Evolutionary conservation across 2,329 filamentous ascomycete species (phyloP), one percentile per base, ranked within the genome.

Genomic region (Zymoseptoria ardabiliae): DNA sequence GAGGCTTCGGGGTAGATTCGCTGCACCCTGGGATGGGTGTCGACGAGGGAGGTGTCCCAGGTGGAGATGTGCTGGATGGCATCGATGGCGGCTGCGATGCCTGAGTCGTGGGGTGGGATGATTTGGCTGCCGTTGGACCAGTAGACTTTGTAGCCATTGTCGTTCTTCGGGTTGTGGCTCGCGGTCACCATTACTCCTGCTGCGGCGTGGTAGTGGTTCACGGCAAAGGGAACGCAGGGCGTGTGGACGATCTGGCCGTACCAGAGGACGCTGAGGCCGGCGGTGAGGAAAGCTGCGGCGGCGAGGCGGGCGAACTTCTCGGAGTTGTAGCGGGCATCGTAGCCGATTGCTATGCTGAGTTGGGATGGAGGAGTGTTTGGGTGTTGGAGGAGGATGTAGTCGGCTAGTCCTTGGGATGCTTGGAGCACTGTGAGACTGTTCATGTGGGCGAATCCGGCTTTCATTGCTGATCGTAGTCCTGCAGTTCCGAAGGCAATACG

Each of bases 81-180:
- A 45, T 78, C 72, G 54, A 87, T 87, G 2, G 79, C 78, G 41
- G 74, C 73, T 4, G 83, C 80, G 58, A 87, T 87, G 28, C 81
- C 80, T 20, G 68, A 74, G 64, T 87, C 85, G 62, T 83, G 80
- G 3, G 85, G 85, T 9, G 83, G 79, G 56, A 86, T 85, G 63
- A 87, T 87, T 69, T 87, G 85, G 66, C 82, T 85, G 2, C 84
- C 85, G 67, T 86, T 86, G 17, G 75, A 76, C 76, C 82, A 85
- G 73, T 87, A 87, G 8, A 87, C 85, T 73, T 87, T 87, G 73
- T 87, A 87, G 20, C 85, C 85, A 68, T 87, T 87, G 68, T 87
- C 84, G 65, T 81, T 76, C 52, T 82, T 80, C 13, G 84, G 84
- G 65, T 87, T 87, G 71, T 86, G 84, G 66, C 82, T 85, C 30